These are phyloP conservation scores for Pueraria montana DNA, from an alignment of 306 rosid species.

Conservation along the genomic window DNA sequence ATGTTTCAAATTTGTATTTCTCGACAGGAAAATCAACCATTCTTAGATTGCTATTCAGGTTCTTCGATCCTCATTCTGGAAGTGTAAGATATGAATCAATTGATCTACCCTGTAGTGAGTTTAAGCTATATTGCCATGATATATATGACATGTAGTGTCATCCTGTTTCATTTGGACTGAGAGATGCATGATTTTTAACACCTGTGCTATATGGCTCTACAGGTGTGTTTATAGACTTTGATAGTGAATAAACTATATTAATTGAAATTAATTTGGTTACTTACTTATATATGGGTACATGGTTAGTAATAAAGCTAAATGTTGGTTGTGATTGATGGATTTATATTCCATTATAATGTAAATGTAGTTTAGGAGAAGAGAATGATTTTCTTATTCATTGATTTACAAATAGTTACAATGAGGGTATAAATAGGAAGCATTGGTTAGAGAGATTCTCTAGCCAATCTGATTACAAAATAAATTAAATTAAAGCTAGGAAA, in stretches of 20 bases:
- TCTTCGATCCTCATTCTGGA: constrained; percentile 89
- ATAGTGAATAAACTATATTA: constrained; percentile 11
- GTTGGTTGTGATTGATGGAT: constrained; percentile 13
- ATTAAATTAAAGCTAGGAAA: too few relatives aligned
- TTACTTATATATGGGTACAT: constrained; percentile 17
- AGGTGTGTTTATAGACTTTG: constrained; percentile 23
- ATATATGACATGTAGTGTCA: constrained; percentile 23
- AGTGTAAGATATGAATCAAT: constrained; percentile 74
- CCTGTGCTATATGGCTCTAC: constrained; percentile 17
- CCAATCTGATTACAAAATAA: too few relatives aligned
- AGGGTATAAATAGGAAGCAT: too few relatives aligned
- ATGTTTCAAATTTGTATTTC: constrained; percentile 51
- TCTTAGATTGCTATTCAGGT: constrained; percentile 95
- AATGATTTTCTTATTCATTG: too few relatives aligned
- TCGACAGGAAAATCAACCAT: constrained; percentile 95
- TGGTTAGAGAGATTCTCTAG: too few relatives aligned
- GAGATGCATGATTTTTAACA: background rate
- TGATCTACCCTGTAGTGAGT: constrained; percentile 40
- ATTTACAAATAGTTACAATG: too few relatives aligned
- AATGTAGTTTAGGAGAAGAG: too few relatives aligned
- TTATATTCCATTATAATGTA: constrained; percentile 18
- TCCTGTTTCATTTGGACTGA: constrained; percentile 6
- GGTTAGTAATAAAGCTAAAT: background rate
- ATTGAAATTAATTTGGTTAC: constrained; percentile 26
- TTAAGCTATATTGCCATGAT: constrained; percentile 46